Percentiles rank a stretch among this genome's conserved stretches.
Evolutionary conservation across 2,329 filamentous ascomycete genomes (phyloP).

Genomic region (Talaromyces albobiverticillius): DNA sequence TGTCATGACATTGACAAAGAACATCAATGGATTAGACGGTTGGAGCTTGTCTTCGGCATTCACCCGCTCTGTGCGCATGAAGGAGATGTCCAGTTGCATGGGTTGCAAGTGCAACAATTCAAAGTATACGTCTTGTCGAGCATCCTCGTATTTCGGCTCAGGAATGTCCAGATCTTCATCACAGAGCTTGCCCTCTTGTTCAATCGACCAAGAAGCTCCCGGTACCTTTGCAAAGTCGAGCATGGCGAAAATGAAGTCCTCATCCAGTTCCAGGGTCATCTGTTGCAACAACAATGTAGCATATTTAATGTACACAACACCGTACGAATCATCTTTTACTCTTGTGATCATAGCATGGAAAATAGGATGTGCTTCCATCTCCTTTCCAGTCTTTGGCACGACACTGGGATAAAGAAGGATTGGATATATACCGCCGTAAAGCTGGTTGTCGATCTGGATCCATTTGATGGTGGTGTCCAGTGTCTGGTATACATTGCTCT

Average conservation of each 20-base stretch:
- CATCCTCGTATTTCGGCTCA: constrained; percentile 79
- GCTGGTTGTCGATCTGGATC: constrained; percentile 98
- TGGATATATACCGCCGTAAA: constrained; percentile 97
- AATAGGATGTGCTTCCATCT: constrained; percentile 94
- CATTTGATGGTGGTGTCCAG: constrained; percentile 89
- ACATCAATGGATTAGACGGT: constrained; percentile 92
- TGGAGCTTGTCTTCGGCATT: constrained; percentile 94
- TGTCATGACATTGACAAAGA: constrained; percentile 95
- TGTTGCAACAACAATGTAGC: constrained; percentile 90
- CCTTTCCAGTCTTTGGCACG: constrained; percentile 92
- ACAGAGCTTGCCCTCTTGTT: constrained; percentile 79
- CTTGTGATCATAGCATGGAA: constrained; percentile 87
- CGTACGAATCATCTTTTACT: constrained; percentile 97
- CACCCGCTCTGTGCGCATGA: constrained; percentile 92
- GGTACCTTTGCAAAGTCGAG: constrained; percentile 93
- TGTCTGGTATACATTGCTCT: constrained; percentile 92
- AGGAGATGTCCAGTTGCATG: constrained; percentile 95
- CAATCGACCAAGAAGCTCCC: constrained; percentile 81
- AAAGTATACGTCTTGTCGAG: constrained; percentile 94
- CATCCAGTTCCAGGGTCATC: constrained; percentile 96
- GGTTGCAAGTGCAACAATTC: constrained; percentile 95
- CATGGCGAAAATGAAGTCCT: constrained; percentile 96
- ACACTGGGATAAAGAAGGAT: constrained; percentile 97
- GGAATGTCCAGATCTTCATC: constrained; percentile 89
- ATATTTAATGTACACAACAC: constrained; percentile 97